phyloP scores from a whole-genome alignment of 306 rosid species.

The Quercus rubra region DNA sequence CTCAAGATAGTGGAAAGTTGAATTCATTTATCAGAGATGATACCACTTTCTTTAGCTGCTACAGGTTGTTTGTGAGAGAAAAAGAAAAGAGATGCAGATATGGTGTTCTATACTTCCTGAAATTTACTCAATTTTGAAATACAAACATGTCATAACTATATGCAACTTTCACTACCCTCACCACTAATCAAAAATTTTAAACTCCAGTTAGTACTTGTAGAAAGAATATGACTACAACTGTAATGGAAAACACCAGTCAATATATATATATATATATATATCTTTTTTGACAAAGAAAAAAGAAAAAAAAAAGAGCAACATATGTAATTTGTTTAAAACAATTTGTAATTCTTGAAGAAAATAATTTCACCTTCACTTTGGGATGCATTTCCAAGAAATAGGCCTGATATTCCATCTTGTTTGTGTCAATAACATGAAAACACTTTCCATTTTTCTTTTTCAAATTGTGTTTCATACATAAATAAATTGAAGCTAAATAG shows the following conservation, averaged over 20 bases:
- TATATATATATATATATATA: too few relatives aligned
- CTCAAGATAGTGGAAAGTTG: neutral
- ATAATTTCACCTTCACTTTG: neutral
- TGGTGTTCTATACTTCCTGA: neutral
- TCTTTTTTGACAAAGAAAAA: too few relatives aligned
- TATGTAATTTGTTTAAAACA: too few relatives aligned
- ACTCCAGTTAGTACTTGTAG: neutral
- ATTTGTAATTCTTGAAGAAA: too few relatives aligned
- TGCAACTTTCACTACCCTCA: neutral
- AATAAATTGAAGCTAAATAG: too few relatives aligned
- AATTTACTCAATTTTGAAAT: neutral
- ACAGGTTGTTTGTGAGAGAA: neutral
- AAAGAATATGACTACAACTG: neutral
- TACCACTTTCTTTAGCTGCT: neutral
- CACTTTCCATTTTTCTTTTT: too few relatives aligned
- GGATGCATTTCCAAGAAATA: too few relatives aligned
- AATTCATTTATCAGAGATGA: neutral
- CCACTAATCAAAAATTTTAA: neutral
- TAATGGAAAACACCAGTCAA: neutral
- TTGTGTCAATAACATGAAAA: too few relatives aligned
- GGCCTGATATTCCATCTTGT: too few relatives aligned
- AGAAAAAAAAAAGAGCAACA: too few relatives aligned
- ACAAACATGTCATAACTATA: neutral
- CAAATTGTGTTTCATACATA: too few relatives aligned
- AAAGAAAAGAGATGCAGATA: neutral